Conservation (phyloP, 768 basidiomycete genomes). For the Paxillus involutus region DNA sequence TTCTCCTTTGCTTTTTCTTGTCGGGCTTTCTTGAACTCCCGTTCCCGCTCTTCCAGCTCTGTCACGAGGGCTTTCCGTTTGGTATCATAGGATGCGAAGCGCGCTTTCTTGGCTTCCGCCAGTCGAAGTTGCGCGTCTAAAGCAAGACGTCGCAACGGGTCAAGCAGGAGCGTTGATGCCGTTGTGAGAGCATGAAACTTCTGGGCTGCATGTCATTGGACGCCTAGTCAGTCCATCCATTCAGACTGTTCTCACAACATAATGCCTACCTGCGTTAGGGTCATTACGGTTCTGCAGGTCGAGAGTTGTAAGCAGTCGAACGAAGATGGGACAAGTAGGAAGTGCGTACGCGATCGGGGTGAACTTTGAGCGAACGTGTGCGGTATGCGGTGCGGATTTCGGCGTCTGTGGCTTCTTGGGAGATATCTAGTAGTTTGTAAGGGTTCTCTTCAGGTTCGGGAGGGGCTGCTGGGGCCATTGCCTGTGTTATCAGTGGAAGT, state of each 20-base stretch:
- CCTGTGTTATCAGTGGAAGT: not conserved
- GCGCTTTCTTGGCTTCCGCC: constrained; percentile 64
- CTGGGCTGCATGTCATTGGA: constrained; percentile 41
- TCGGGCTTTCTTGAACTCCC: constrained; percentile 70
- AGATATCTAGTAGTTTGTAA: constrained; percentile 68
- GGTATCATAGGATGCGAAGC: constrained; percentile 67
- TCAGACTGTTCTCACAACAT: not conserved
- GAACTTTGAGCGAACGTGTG: constrained; percentile 78
- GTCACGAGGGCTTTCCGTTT: constrained; percentile 76
- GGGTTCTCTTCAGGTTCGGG: constrained; percentile 65
- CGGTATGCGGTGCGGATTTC: constrained; percentile 82
- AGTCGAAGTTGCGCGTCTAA: constrained; percentile 78
- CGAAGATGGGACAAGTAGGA: constrained; percentile 7
- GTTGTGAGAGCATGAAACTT: constrained; percentile 86
- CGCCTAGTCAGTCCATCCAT: not conserved
- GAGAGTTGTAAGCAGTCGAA: constrained; percentile 12
- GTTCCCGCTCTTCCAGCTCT: constrained; percentile 78
- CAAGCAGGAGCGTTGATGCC: constrained; percentile 78
- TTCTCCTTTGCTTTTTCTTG: constrained; percentile 62
- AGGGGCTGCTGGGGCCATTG: constrained; percentile 26
- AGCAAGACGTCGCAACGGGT: constrained; percentile 74
- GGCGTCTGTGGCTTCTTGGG: constrained; percentile 65
- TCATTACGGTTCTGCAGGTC: constrained; percentile 68
- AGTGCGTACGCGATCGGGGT: constrained; percentile 75
- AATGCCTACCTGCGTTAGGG: constrained; percentile 65